Evolutionary conservation across 495 filamentous ascomycete genomes (phyloP).

Genomic region (Neurospora sp.): DNA sequence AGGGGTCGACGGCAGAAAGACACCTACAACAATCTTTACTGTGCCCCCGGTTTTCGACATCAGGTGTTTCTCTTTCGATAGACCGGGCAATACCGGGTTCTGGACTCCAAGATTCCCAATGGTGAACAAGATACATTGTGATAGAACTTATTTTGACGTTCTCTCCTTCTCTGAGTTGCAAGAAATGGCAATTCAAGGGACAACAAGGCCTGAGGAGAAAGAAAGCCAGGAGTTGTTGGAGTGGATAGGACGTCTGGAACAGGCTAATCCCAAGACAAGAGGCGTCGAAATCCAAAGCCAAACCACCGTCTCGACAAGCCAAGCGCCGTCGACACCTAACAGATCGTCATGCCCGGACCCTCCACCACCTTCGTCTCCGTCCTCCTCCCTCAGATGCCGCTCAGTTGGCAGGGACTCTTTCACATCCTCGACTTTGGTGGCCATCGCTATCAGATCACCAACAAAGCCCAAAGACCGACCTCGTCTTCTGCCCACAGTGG

Average conservation of each 20-base stretch:
- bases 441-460: not conserved
- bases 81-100: conserved; percentile 30
- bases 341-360: not conserved
- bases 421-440: not conserved
- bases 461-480: not conserved
- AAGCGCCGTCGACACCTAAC: conserved; percentile 3
- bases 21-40: conserved; percentile 27
- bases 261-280: conserved; percentile 28
- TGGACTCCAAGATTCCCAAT: conserved; percentile 37
- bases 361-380: not conserved
- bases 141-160: conserved; percentile 32
- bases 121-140: conserved; percentile 37
- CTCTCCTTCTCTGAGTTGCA: conserved; percentile 35
- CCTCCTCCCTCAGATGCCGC: not conserved
- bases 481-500: not conserved
- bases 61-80: conserved; percentile 38
- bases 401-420: not conserved
- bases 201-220: conserved; percentile 36
- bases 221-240: conserved; percentile 39
- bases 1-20: conserved; percentile 25
- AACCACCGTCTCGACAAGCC: conserved; percentile 1
- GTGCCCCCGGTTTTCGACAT: conserved; percentile 36
- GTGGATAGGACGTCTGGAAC: conserved; percentile 47
- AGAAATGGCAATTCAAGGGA: conserved; percentile 27
- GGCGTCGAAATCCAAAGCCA: conserved; percentile 14